These are phyloP conservation scores for Nakazawaea molendinolei DNA, from an alignment of 805 yeast genomes.

Conservation along the genomic window DNA sequence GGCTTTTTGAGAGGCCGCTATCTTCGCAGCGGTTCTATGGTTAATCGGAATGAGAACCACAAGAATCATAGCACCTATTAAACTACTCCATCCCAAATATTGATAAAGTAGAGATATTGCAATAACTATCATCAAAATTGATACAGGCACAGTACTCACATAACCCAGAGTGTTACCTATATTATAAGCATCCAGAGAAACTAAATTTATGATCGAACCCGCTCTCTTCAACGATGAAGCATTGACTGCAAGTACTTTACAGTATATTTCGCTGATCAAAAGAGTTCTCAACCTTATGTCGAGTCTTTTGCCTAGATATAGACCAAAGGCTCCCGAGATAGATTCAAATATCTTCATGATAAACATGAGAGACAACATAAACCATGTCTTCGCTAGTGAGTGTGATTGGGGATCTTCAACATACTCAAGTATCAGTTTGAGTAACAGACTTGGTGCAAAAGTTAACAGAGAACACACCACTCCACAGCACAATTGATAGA, in stretches of 20 bases:
- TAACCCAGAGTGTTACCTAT: slow-evolving; percentile 13
- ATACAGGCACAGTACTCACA: slow-evolving; percentile 13
- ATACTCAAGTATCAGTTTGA: slow-evolving; percentile 75
- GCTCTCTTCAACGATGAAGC: background rate
- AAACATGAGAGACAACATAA: slow-evolving; percentile 72
- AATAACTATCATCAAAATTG: slow-evolving; percentile 18
- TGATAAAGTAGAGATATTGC: slow-evolving; percentile 31
- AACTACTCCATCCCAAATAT: slow-evolving; percentile 41
- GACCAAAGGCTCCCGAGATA: slow-evolving; percentile 66
- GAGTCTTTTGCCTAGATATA: slow-evolving; percentile 85
- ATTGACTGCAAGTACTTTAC: slow-evolving; percentile 77
- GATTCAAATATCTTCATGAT: slow-evolving; percentile 54
- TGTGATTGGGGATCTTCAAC: slow-evolving; percentile 62
- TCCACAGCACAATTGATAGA: slow-evolving; percentile 70
- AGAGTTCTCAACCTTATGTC: slow-evolving; percentile 88
- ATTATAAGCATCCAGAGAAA: slow-evolving; percentile 10
- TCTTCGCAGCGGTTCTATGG: slow-evolving; percentile 31
- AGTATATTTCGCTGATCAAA: slow-evolving; percentile 84
- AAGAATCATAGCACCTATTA: slow-evolving; percentile 32
- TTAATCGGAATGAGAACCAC: slow-evolving; percentile 33
- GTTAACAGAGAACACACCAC: slow-evolving; percentile 54
- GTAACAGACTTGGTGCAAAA: slow-evolving; percentile 72
- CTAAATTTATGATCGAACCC: slow-evolving; percentile 8
- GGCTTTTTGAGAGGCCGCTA: slow-evolving; percentile 20
- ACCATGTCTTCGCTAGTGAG: slow-evolving; percentile 76